Evolutionary conservation across 202 grass and related monocot genomes (phyloP).

Genomic region (Eragrostis tef): DNA sequence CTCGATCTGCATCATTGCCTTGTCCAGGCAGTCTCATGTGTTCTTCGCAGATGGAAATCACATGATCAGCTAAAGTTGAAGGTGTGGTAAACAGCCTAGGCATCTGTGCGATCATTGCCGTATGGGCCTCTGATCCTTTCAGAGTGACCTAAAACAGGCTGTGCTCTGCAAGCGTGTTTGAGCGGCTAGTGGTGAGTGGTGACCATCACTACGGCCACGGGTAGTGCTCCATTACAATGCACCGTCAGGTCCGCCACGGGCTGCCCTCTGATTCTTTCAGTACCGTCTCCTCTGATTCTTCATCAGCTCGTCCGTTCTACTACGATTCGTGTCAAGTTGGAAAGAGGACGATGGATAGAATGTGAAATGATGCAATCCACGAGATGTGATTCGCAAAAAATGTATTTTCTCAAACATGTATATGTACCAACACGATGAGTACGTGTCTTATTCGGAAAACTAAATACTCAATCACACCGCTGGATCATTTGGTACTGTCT

Average conservation of each 20-base stretch:
- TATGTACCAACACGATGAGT: too few relatives aligned
- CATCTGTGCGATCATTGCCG: constrained; percentile 10
- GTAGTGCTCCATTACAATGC: neutral
- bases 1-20: neutral
- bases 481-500: too few relatives aligned
- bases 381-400: too few relatives aligned
- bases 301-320: neutral
- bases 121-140: neutral
- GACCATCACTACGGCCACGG: constrained; percentile 2
- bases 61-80: neutral
- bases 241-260: too few relatives aligned
- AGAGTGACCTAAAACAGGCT: neutral
- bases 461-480: too few relatives aligned
- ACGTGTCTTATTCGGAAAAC: too few relatives aligned
- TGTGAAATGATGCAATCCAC: neutral
- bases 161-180: neutral
- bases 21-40: neutral
- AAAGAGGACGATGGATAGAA: neutral
- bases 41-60: neutral
- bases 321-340: neutral
- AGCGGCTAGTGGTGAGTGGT: neutral
- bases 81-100: neutral
- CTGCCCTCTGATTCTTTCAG: neutral
- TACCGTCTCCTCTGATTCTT: neutral
- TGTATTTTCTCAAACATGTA: too few relatives aligned